Base-by-base conservation (phyloP, 2,329 filamentous ascomycete species). In the Albophoma yamanashiensis region DNA sequence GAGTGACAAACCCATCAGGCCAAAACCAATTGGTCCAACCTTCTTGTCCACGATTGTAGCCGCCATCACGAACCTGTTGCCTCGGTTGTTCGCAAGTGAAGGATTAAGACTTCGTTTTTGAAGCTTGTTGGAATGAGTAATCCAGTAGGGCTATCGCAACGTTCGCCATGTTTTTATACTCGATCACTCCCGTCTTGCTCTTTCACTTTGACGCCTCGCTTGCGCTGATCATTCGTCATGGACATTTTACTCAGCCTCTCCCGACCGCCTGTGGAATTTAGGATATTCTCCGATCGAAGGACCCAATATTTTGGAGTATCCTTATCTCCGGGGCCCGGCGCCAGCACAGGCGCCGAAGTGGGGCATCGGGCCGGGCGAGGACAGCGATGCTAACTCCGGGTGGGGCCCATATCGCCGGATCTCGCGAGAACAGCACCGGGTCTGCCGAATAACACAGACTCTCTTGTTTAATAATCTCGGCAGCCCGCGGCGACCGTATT, bases 11-110 rank as follows among this genome's bases (percentile, higher is more conserved):
- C 79, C 75, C 80, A 84, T 82, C 45, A 83, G 74, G 63, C 82
- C 82, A 65, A 76, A 82, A 68, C 82, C 82, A 55, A 79, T 78
- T 39, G 72, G 67, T 59, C 80, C 79, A 57, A 84, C 71, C 66
- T 75, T 67, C 63, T 76, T 78, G 64, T 75, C 75, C 31, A 75
- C 67, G 60, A 79, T 67, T 31, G 69, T 65, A 57, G 64, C 9
- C 7, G 25, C 25, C 57, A 58, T 58, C 14, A 14, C 42, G 31
- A 14, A 11, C 9, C 1, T 2, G 4, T 36, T 36, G 42, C 25
- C 12, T 11, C 20, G 6, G 42, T 42, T 20, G 39, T 20, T 42
- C 20, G 15, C 17, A 4, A 42, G 39, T 20, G 42, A n/a, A 12
- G n/a, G 7, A n/a, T 2, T 11, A 45, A 45, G 4, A n/a, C 3